Evolutionary conservation across 169 alveolate species (phyloP).

Genomic region (Babesia caballi): DNA sequence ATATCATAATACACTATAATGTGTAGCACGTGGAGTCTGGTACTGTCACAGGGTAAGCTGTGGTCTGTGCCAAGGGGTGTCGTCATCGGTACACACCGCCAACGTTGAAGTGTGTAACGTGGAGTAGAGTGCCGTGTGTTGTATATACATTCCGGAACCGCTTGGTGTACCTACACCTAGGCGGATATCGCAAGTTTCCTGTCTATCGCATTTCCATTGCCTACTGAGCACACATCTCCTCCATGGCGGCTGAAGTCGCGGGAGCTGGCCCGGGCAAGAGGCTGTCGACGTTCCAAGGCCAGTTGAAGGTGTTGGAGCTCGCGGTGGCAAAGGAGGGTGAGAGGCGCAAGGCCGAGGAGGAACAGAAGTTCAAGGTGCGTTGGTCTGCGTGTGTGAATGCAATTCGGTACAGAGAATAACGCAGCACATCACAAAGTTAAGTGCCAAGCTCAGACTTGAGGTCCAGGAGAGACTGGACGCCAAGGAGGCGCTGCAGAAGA

Average conservation of each 20-base stretch:
- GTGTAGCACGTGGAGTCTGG: no score
- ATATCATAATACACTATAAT: no score
- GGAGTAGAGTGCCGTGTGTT: no score
- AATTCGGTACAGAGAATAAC: conserved; percentile 12
- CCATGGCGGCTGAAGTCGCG: not conserved
- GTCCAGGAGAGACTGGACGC: conserved; percentile 41
- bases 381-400: not conserved
- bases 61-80: not conserved
- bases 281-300: conserved; percentile 27
- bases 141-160: no score
- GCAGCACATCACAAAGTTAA: conserved; percentile 27
- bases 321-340: conserved; percentile 42
- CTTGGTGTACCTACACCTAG: no score
- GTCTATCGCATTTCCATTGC: conserved; percentile 1
- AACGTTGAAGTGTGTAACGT: no score
- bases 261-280: not conserved
- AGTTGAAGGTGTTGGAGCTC: conserved; percentile 35
- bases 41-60: no score
- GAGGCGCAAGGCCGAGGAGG: conserved; percentile 50
- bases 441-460: conserved; percentile 22
- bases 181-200: not conserved
- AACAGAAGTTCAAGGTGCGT: conserved; percentile 39
- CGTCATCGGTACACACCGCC: not conserved
- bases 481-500: conserved; percentile 34
- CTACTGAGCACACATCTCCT: not conserved